Conservation (phyloP, 2,329 filamentous ascomycete genomes). For the Colletotrichum simmondsii region DNA sequence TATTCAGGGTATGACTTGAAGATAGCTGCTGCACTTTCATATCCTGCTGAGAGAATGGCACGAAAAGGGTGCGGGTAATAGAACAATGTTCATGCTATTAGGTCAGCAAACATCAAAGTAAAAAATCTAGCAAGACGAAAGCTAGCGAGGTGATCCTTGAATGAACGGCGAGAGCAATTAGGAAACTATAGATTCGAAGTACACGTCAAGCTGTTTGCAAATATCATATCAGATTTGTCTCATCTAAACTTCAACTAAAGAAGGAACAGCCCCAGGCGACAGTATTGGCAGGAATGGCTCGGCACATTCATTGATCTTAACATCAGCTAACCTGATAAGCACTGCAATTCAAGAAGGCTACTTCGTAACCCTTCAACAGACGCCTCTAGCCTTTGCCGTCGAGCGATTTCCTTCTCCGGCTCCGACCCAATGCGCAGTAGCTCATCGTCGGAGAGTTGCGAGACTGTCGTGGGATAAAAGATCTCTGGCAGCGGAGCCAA, state of each 20-base stretch:
- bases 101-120: too few species aligned
- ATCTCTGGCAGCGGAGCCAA: conserved; percentile 17
- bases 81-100: too few species aligned
- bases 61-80: too few species aligned
- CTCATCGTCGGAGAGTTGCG: conserved; percentile 9
- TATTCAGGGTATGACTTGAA: neutral
- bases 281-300: neutral
- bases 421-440: conserved; percentile 22
- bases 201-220: neutral
- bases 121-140: neutral
- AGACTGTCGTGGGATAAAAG: conserved; percentile 1
- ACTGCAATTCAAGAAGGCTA: conserved; percentile 13
- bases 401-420: conserved; percentile 2
- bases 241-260: neutral
- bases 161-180: neutral
- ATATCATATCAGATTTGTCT: neutral
- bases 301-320: neutral
- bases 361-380: neutral
- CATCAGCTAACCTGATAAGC: neutral
- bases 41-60: too few species aligned
- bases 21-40: neutral
- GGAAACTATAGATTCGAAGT: too few species aligned
- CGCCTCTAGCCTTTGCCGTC: conserved; percentile 1
- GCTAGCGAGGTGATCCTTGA: neutral
- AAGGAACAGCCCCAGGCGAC: neutral